Conservation (phyloP, 2,329 filamentous ascomycete genomes). For the Colletotrichum destructivum region DNA sequence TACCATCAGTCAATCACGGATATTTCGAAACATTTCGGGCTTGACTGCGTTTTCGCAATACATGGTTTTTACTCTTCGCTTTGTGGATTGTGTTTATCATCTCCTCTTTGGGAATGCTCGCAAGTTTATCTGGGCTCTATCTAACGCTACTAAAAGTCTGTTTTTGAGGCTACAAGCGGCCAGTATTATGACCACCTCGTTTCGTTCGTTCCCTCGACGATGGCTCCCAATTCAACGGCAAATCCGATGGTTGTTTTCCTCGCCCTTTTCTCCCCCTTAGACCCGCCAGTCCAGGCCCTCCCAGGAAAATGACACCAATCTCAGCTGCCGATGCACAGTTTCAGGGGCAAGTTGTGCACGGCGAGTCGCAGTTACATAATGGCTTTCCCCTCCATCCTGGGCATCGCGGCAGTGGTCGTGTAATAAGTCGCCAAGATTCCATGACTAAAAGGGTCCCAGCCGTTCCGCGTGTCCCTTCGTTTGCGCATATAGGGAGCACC, state of each 20-base stretch:
- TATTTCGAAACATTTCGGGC: no score
- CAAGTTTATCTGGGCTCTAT: neutral
- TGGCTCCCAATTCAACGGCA: neutral
- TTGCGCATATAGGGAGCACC: neutral
- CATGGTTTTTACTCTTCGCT: no score
- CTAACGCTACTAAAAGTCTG: neutral
- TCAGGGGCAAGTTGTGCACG: constrained; percentile 31
- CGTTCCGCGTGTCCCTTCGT: constrained; percentile 11
- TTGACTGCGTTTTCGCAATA: no score
- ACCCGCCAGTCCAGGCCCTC: neutral
- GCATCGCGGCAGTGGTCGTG: constrained; percentile 30
- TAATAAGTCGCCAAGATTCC: constrained; percentile 37
- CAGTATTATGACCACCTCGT: neutral
- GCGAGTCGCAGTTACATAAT: constrained; percentile 38
- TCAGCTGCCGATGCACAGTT: neutral
- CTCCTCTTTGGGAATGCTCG: no score
- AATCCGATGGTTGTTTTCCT: neutral
- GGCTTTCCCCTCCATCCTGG: constrained; percentile 23
- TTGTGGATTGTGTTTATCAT: no score
- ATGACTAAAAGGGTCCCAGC: constrained; percentile 34
- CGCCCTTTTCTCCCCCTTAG: neutral
- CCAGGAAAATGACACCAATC: neutral
- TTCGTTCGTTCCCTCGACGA: neutral
- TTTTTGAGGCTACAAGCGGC: neutral
- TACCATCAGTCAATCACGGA: no score